These are phyloP conservation scores for Pseudocercospora vitis DNA, from an alignment of 2,329 filamentous ascomycete genomes.

Conservation along the genomic window DNA sequence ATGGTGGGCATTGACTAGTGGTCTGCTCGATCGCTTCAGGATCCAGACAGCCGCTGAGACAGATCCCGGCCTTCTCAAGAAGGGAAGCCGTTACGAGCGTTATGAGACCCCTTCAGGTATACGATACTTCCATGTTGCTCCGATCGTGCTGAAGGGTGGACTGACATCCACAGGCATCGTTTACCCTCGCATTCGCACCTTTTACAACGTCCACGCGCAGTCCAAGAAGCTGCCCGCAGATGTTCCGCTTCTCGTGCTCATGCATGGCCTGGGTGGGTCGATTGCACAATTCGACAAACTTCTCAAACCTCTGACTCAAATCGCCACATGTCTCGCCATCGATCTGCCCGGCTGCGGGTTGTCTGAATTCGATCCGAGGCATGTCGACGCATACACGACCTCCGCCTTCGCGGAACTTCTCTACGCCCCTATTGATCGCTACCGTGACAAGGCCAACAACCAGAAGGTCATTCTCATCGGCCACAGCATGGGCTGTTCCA, in stretches of 20 bases:
- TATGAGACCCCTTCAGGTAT: slow-evolving; percentile 65
- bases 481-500: slow-evolving; percentile 85
- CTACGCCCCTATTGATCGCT: slow-evolving; percentile 69
- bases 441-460: slow-evolving; percentile 61
- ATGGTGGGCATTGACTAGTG: not conserved
- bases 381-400: slow-evolving; percentile 77
- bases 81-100: slow-evolving; percentile 68
- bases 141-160: no score
- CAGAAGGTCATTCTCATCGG: slow-evolving; percentile 79
- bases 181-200: slow-evolving; percentile 77
- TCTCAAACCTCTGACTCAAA: slow-evolving; percentile 57
- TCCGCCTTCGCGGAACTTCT: slow-evolving; percentile 75
- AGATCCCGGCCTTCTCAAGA: slow-evolving; percentile 77
- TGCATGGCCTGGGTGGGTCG: slow-evolving; percentile 92
- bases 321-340: slow-evolving; percentile 81
- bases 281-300: slow-evolving; percentile 83
- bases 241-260: slow-evolving; percentile 81
- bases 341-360: slow-evolving; percentile 88
- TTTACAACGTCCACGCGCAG: slow-evolving; percentile 79
- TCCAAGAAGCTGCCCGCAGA: slow-evolving; percentile 74
- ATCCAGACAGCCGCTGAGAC: slow-evolving; percentile 40
- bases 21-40: not conserved
- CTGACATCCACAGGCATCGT: slow-evolving; percentile 48
- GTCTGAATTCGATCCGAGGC: slow-evolving; percentile 69
- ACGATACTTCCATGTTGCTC: not conserved